Percentiles rank a stretch among this genome's conserved stretches.
Evolutionary conservation across 139 green algal genomes (phyloP).

Genomic region (Medakamo hakoo): DNA sequence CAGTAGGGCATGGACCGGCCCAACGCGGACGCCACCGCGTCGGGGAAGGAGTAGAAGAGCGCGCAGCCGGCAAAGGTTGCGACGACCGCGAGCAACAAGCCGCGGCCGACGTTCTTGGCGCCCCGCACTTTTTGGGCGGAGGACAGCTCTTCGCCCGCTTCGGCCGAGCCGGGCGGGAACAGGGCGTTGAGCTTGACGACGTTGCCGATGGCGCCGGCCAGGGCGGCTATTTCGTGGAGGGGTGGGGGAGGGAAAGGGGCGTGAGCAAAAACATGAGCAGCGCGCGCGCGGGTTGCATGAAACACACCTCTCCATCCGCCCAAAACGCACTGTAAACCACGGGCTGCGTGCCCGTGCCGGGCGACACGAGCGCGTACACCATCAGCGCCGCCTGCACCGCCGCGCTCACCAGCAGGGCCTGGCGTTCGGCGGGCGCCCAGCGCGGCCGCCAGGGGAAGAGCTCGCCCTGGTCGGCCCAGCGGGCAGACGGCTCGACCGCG

Average conservation of each 20-base stretch:
- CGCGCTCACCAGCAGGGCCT: conserved; percentile 17
- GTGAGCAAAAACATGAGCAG: not conserved
- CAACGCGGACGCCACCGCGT: conserved; percentile 13
- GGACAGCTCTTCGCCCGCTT: conserved; percentile 5
- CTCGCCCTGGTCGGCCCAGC: conserved; percentile 30
- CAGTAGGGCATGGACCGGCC: conserved; percentile 23
- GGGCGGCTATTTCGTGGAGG: conserved; percentile 10
- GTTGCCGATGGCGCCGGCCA: conserved; percentile 17
- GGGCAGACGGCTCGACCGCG: not conserved
- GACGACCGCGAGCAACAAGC: conserved; percentile 27
- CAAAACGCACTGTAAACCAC: conserved; percentile 19
- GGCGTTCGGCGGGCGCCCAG: conserved; percentile 15
- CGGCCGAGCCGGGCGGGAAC: conserved; percentile 11
- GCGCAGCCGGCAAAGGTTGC: conserved; percentile 31
- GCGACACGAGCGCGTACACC: conserved; percentile 19
- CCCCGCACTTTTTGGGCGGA: conserved; percentile 24
- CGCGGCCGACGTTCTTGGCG: conserved; percentile 32
- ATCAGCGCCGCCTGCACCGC: conserved; percentile 19
- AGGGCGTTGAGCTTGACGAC: conserved; percentile 35
- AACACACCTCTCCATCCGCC: not conserved
- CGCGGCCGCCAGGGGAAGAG: conserved; percentile 44
- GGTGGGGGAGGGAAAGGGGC: not conserved
- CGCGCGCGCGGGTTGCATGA: not conserved
- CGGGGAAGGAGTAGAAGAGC: conserved; percentile 28
- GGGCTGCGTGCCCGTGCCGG: conserved; percentile 27